Evolutionary conservation across 75 land plant species (phyloP).

Genomic region (Pseudotsuga menziesii): DNA sequence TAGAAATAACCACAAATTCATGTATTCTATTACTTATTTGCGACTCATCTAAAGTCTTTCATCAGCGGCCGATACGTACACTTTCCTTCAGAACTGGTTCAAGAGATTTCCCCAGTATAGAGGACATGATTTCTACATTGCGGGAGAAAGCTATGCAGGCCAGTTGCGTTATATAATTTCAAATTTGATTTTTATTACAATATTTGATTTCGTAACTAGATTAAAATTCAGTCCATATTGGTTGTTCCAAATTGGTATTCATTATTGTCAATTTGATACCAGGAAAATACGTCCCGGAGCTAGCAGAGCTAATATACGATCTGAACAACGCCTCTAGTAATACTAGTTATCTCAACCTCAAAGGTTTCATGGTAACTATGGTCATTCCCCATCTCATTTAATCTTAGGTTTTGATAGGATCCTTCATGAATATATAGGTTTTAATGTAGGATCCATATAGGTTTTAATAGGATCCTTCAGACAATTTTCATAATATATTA

Average conservation of each 20-base stretch:
- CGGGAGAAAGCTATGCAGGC: constrained; percentile 96
- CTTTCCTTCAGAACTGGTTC: constrained; percentile 67
- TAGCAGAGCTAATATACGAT: constrained; percentile 62
- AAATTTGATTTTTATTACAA: background rate
- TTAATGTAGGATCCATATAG: no score
- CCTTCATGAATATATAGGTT: no score
- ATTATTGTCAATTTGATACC: no score
- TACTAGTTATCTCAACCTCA: constrained; percentile 32
- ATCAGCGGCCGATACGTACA: constrained; percentile 66
- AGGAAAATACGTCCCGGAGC: constrained; percentile 73
- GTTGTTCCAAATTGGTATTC: no score
- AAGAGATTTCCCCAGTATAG: constrained; percentile 62
- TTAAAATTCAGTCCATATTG: background rate
- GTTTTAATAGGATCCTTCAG: no score
- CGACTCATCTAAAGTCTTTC: background rate
- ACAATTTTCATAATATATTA: no score
- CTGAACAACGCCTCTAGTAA: constrained; percentile 32
- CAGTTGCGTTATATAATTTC: background rate
- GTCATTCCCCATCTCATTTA: no score
- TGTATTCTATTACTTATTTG: background rate
- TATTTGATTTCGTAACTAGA: background rate
- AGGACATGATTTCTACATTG: constrained; percentile 62
- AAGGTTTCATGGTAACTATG: constrained; percentile 86
- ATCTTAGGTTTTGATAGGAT: no score
- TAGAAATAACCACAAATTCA: background rate